Base-by-base conservation (phyloP, 306 rosid species). In the Pyrus betulifolia region DNA sequence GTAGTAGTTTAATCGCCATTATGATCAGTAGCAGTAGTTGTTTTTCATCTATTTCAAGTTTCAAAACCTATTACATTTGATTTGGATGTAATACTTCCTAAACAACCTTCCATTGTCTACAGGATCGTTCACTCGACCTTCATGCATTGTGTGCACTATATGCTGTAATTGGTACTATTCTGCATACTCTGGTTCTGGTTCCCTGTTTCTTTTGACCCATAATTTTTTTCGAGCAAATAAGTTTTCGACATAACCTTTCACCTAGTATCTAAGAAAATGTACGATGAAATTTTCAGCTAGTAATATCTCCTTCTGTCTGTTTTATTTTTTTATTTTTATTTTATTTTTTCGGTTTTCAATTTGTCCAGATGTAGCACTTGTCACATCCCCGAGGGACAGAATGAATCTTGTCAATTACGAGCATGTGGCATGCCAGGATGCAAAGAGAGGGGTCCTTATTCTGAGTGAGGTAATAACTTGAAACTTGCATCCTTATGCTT, bases 71-170 rank as follows among this genome's bases (percentile, higher is more conserved):
- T 3, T 27, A 2, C 67, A 10, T 10, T 4, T 6, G 19, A 64
- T 64, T 64, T 15, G 19, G 18, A 30, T 2, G 49, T 19, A 6
- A 21, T 27, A 30, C 64, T 40, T 51, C 60, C 33, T 46, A 21
- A 13, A 7, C 9, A 27, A 62, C 27, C 8, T 74, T 15, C 22
- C 67, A 77, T 38, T 78, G 44, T 76, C 61, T 70, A 73, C 97
- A 93, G 97, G 97, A 93, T 79, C 92, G 94, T 28, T 93, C 96
- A 70, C 96, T 93, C n/a, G 90, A 93, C 83, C 90, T 90, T 69
- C 79, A 78, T 19, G 87, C 38, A 51, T 81, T 93, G 9, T 90
- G 90, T 78, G 96, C 94, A 62, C 88, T 90, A 42, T 93, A 90
- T 64, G 93, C 91, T 76, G 88, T 89, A 40, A 93, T 94, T 1